Base-by-base conservation (phyloP, 169 alveolate genomes). In the Miamiensis avidus region DNA sequence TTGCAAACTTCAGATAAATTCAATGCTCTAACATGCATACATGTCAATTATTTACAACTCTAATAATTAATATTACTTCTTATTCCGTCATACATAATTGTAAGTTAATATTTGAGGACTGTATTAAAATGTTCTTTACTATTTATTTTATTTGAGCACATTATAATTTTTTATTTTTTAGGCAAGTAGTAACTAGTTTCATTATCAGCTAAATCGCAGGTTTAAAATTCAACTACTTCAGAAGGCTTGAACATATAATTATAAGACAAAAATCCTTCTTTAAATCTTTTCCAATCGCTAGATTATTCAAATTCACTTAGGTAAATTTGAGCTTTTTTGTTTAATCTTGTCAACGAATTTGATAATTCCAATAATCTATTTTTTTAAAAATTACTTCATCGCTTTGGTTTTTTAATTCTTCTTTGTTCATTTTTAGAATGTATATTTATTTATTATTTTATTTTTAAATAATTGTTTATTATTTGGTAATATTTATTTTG, bases 231-330 rank as follows among this genome's bases (percentile, higher is more conserved):
- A 31, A 77, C 34, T 77, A 77, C 82, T 33, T 77, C 82, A 33
- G 31, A 33, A 33, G 82, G 82, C 6, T 77, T 77, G 33, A 77
- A 77, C n/a, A 77, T 31, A n/a, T 31, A 77, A 34, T 77, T 77
- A 33, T 33, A 33, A 1, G 82, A 77, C 31, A 77, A 33, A 33
- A 77, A 77, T 28, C 82, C 82, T 27, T 77, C 82, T 32, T 77
- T 77, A 33, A 77, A 77, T n/a, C n/a, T 77, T 33, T 77, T 77
- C 82, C 82, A 77, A 11, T 77, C 82, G 1, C 34, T 72, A 32
- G 69, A 49, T 49, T 49, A 49, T 49, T 49, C 69, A 49, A 49
- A 49, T 49, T 49, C 69, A 11, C 20, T 11, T 49, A 49, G 20
- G 20, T 49, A 49, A 11, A 11, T 49, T 11, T 49, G 26, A 49